These are phyloP conservation scores for Solanum ahanhuiri DNA, from an alignment of 257 asterid species.

Conservation along the genomic window DNA sequence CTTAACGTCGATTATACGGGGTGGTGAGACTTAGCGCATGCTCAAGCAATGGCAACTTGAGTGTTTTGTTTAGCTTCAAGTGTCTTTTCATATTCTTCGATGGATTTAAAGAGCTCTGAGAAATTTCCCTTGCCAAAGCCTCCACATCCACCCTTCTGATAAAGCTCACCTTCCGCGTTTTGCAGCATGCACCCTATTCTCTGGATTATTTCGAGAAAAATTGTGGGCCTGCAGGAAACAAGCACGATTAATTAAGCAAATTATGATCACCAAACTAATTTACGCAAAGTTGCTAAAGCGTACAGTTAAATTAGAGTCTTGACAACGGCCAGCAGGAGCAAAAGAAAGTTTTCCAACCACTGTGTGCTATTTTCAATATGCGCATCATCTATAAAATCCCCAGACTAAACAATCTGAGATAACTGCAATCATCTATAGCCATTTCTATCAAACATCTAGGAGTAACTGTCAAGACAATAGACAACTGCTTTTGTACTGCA, in stretches of 20 bases:
- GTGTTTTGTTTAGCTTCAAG: conserved; percentile 49
- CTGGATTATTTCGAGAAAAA: not conserved
- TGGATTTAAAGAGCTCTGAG: conserved; percentile 82
- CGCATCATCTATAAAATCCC: not conserved
- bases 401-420: not conserved
- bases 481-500: not conserved
- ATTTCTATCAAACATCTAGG: not conserved
- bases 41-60: not conserved
- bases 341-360: not conserved
- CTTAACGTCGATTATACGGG: not conserved
- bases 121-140: conserved; percentile 97
- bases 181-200: not conserved
- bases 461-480: not conserved
- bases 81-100: conserved; percentile 80
- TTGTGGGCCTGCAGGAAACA: not conserved
- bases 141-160: conserved; percentile 95
- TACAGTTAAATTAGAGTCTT: not conserved
- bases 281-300: not conserved
- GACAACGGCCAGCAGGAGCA: not conserved
- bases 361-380: not conserved
- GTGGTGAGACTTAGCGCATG: not conserved
- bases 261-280: not conserved
- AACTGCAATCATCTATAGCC: not conserved
- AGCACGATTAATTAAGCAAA: not conserved
- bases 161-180: conserved; percentile 31